Evolutionary conservation across 2,329 filamentous ascomycete genomes (phyloP), one percentile per base, ranked within the genome.

Genomic region (Ophiostoma perfectum): DNA sequence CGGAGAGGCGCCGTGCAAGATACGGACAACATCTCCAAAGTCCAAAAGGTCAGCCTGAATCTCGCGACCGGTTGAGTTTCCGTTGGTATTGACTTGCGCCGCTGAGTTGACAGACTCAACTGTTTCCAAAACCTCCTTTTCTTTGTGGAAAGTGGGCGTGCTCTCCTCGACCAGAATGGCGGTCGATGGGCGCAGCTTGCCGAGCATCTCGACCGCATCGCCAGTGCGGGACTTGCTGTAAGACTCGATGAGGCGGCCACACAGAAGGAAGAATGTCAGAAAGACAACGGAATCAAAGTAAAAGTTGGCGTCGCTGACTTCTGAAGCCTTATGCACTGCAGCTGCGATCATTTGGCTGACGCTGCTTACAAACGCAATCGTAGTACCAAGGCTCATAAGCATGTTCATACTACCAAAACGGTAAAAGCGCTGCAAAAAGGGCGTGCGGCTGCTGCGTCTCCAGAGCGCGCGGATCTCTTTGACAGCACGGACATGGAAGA

Each of bases 391-490:
- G 7, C 90, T 95, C 78, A 97, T 93, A 70, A 97, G 84, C 80
- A 96, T 90, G 75, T 96, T 96, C 93, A 97, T 97, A 80, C 93
- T 97, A 8, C 93, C 93, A 74, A 97, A 97, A n/a, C 90, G 88
- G 77, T 93, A 92, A 75, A 97, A 93, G 14, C 93, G 84, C 73
- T 89, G 85, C 16, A 91, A 73, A 4, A 96, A 76, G 0, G 92
- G 90, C 0, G 89, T 89, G 49, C 84, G 86, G 75, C 92, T 96
- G 41, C 87, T 86, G 2, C 81, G 87, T 36, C 90, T 84, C 93
- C 93, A 97, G 71, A 97, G 81, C 0, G 88, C 83, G 70, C 83
- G 82, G 12, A 97, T 80, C 74, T 97, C 93, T 76, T 93, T 95
- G 72, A 93, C 76, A 0, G 92, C 90, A 55, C 91, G 85, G 12